These are phyloP conservation scores for Metarhizium brunneum DNA, from an alignment of 2,329 filamentous ascomycete genomes.

Conservation along the genomic window DNA sequence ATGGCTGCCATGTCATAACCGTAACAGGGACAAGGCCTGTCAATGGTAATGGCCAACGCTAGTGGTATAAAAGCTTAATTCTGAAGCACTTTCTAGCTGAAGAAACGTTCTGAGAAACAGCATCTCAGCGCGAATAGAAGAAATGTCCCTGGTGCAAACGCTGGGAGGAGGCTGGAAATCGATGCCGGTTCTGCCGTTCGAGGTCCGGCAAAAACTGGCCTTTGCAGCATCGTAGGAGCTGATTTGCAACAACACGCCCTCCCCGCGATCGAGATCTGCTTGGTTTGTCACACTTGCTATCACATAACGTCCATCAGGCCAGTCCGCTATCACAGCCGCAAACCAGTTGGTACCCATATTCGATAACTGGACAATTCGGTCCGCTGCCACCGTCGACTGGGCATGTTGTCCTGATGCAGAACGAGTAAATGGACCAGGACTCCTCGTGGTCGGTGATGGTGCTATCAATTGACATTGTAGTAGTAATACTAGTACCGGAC, in stretches of 20 bases:
- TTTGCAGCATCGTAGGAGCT: background rate
- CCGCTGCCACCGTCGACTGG: too few species aligned
- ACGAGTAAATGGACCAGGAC: too few species aligned
- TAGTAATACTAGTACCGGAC: too few species aligned
- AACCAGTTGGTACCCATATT: background rate
- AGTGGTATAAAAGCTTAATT: too few species aligned
- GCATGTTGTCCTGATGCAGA: too few species aligned
- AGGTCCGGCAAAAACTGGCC: background rate
- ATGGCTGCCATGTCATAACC: too few species aligned
- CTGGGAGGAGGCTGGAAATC: background rate
- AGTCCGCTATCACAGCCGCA: conserved; percentile 1
- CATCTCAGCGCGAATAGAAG: background rate
- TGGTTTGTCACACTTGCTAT: background rate
- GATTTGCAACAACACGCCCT: background rate
- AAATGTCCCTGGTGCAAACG: background rate
- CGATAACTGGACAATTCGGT: background rate
- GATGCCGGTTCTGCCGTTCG: background rate
- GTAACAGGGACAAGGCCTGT: too few species aligned
- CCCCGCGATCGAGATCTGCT: conserved; percentile 6
- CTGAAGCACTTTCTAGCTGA: background rate
- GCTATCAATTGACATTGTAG: too few species aligned
- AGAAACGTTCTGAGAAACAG: background rate
- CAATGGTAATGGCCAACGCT: too few species aligned
- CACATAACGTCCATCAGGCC: background rate
- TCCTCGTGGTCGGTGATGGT: too few species aligned